Conservation (phyloP, 2,329 filamentous ascomycete species). For the Cladosporium velox region DNA sequence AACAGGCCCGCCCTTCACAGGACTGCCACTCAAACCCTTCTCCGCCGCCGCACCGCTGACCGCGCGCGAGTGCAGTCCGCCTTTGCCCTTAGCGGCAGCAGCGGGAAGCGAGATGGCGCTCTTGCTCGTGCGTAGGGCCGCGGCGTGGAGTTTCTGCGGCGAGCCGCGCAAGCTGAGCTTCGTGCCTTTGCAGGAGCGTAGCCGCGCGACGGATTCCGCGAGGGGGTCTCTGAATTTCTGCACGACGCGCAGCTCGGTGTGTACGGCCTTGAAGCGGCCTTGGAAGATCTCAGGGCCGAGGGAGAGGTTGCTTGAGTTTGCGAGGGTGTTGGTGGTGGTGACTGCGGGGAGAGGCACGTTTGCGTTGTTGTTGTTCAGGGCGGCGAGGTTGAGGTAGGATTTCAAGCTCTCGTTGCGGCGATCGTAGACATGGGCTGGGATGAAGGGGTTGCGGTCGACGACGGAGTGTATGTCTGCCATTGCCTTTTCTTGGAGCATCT, state of each 20-base stretch:
- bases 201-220: constrained; percentile 33
- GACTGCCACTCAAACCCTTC: constrained; percentile 18
- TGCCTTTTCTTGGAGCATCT: constrained; percentile 37
- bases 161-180: constrained; percentile 20
- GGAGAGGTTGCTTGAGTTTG: constrained; percentile 18
- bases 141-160: constrained; percentile 19
- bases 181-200: constrained; percentile 28
- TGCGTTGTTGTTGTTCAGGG: constrained; percentile 17
- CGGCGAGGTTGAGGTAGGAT: constrained; percentile 31
- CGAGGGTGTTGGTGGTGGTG: constrained; percentile 21
- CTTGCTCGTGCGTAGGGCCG: constrained; percentile 27
- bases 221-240: constrained; percentile 38
- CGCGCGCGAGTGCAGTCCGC: constrained; percentile 23
- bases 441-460: constrained; percentile 31
- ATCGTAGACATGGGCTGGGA: constrained; percentile 38
- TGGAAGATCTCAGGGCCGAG: constrained; percentile 39
- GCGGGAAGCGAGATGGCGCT: constrained; percentile 28
- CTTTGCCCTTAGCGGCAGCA: constrained; percentile 6
- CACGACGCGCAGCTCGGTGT: constrained; percentile 38
- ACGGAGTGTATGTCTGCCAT: constrained; percentile 35
- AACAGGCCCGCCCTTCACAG: constrained; percentile 19
- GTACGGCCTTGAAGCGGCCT: constrained; percentile 38
- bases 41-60: constrained; percentile 18
- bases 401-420: constrained; percentile 38
- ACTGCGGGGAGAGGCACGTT: constrained; percentile 21